Conservation (phyloP, 805 yeast species). For the Novakomyces olei region DNA sequence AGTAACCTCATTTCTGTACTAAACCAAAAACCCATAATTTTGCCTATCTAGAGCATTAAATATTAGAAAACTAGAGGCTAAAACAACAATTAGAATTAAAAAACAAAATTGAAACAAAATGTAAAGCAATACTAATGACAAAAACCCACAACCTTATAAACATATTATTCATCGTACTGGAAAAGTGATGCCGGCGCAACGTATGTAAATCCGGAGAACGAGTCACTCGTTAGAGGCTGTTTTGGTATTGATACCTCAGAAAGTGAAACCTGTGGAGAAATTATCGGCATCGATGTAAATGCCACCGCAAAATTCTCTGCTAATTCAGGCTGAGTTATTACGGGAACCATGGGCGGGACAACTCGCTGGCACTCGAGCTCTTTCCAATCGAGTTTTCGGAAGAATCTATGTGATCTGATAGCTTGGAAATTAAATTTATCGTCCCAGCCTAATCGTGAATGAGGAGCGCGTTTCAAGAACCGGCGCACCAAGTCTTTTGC, state of each 20-base stretch:
- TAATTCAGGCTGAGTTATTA: conserved; percentile 53
- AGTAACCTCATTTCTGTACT: too few relatives aligned
- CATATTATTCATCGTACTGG: not conserved
- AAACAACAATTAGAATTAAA: too few relatives aligned
- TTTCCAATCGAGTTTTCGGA: conserved; percentile 56
- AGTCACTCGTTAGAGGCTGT: not conserved
- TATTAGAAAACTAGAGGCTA: too few relatives aligned
- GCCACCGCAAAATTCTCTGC: conserved; percentile 73
- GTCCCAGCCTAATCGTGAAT: conserved; percentile 35
- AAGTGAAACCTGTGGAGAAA: conserved; percentile 10
- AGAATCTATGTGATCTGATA: conserved; percentile 46
- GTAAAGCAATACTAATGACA: too few relatives aligned
- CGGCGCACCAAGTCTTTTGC: conserved; percentile 55
- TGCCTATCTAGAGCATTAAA: too few relatives aligned
- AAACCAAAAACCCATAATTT: too few relatives aligned
- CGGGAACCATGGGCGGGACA: conserved; percentile 61
- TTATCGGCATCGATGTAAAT: conserved; percentile 40
- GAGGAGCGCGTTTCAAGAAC: conserved; percentile 45
- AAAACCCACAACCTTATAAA: too few relatives aligned
- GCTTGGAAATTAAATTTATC: conserved; percentile 23
- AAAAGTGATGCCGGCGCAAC: conserved; percentile 2
- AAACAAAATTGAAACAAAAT: too few relatives aligned
- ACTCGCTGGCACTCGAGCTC: conserved; percentile 28
- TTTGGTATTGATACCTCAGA: not conserved
- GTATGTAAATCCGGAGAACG: conserved; percentile 2